Base-by-base conservation (phyloP, 1,284 basidiomycete species). In the Cystobasidium slooffiae region DNA sequence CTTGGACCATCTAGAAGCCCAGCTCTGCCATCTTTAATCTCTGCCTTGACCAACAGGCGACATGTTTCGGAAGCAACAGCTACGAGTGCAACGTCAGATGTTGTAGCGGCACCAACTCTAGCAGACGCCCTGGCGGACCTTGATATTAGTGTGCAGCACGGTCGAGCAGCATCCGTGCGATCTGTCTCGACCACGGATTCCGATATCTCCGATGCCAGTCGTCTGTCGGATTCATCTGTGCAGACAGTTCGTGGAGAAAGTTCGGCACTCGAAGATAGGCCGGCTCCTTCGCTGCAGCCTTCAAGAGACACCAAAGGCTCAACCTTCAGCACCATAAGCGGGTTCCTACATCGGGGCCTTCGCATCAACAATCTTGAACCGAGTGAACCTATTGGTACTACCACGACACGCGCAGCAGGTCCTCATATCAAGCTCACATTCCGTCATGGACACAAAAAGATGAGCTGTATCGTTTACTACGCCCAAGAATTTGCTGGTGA, bases 41-140 rank as follows among this genome's bases (percentile, higher is more conserved):
- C 68, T 9, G 20, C 68, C 7, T 22, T 70, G 43, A 58, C 20
- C 18, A 58, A 52, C 22, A 41, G 68, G 12, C 49, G 55, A 22
- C 56, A 70, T 49, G 68, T 52, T 7, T 70, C 68, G 31, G 68
- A 62, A 43, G 68, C 68, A 14, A 49, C 68, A 47, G 56, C 68
- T 18, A 58, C 56, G 7, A 70, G 12, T n/a, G 31, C 53, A 12
- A 14, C 41, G 20, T 70, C 56, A 20, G 31, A 52, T 8, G 47
- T 39, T 16, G 41, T 53, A 6, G 49, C 24, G 7, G 22, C 49
- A 6, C 9, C 49, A 6, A 14, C 64, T 10, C n/a, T 53, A 1
- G 31, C 31, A 31, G 18, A 20, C 22, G 39, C 47, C 8, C 51
- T 44, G 20, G 47, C 14, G 3, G 20, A 51, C 24, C 16, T 49